Conservation (phyloP, 1,284 basidiomycete species). For the Heterobasidion occidentale region DNA sequence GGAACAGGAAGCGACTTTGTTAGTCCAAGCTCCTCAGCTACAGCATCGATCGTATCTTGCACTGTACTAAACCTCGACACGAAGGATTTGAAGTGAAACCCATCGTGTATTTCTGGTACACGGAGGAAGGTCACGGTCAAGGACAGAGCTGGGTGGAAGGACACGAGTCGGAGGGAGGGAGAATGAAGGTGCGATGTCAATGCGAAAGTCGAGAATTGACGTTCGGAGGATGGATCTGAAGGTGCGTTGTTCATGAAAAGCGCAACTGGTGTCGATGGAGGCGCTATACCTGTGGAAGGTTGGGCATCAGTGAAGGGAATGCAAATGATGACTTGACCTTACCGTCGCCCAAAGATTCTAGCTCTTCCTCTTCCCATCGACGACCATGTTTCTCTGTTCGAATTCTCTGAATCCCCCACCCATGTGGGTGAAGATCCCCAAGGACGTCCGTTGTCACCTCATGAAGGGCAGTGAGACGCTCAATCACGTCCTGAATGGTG, state of each 20-base stretch:
- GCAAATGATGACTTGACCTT: slow-evolving; percentile 12
- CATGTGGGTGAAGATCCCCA: slow-evolving; percentile 43
- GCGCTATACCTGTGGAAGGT: slow-evolving; percentile 39
- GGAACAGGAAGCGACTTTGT: slow-evolving; percentile 50
- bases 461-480: slow-evolving; percentile 34
- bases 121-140: slow-evolving; percentile 54
- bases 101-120: slow-evolving; percentile 75
- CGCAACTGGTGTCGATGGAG: slow-evolving; percentile 35
- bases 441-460: slow-evolving; percentile 48
- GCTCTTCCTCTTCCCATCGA: slow-evolving; percentile 62
- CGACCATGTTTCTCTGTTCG: slow-evolving; percentile 50
- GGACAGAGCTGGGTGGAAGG: slow-evolving; percentile 54
- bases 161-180: slow-evolving; percentile 64
- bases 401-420: slow-evolving; percentile 64
- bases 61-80: slow-evolving; percentile 48
- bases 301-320: neutral
- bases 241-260: slow-evolving; percentile 38
- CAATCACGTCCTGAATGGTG: slow-evolving; percentile 51
- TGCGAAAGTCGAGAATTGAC: slow-evolving; percentile 67
- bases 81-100: slow-evolving; percentile 57
- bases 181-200: slow-evolving; percentile 64
- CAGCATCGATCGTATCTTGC: slow-evolving; percentile 40
- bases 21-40: slow-evolving; percentile 64
- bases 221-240: slow-evolving; percentile 29
- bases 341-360: slow-evolving; percentile 61